phyloP scores from a whole-genome alignment of 371 early-diverging fungal genomes.

The Syncephalastrum racemosum region DNA sequence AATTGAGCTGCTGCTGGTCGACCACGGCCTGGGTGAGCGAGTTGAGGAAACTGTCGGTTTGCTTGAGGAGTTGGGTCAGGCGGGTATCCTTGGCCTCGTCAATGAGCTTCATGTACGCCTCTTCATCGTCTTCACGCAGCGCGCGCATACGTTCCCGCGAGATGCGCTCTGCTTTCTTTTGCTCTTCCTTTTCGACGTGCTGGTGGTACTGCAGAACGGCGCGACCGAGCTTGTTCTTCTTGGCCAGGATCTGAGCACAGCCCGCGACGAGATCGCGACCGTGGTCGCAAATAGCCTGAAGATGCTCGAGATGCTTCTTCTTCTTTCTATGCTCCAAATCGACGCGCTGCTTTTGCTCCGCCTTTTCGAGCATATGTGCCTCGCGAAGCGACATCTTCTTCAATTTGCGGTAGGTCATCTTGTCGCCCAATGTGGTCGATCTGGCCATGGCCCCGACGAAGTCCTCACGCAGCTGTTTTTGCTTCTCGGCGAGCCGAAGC shows the following conservation, averaged over 20 bases:
- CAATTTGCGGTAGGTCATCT: conserved; percentile 76
- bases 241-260: no score
- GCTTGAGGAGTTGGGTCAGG: conserved; percentile 84
- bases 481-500: conserved; percentile 68
- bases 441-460: conserved; percentile 66
- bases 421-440: conserved; percentile 77
- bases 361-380: conserved; percentile 86
- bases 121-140: conserved; percentile 93
- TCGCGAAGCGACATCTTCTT: conserved; percentile 91
- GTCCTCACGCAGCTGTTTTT: conserved; percentile 79
- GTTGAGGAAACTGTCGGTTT: conserved; percentile 85
- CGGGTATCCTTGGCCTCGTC: conserved; percentile 95
- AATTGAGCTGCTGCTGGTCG: conserved; percentile 67
- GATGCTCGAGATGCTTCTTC: conserved; percentile 80
- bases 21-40: conserved; percentile 77
- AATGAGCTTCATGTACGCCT: conserved; percentile 91
- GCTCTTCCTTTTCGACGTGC: conserved; percentile 88
- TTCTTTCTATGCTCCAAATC: conserved; percentile 87
- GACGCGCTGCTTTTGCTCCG: conserved; percentile 84
- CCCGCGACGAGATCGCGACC: conserved; percentile 67
- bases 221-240: conserved; percentile 57
- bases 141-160: conserved; percentile 94
- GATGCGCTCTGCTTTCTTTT: conserved; percentile 76
- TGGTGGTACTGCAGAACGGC: conserved; percentile 82
- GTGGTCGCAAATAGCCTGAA: conserved; percentile 76